Evolutionary conservation across 2,329 filamentous ascomycete genomes (phyloP).

Genomic region (Arachnopeziza araneosa): DNA sequence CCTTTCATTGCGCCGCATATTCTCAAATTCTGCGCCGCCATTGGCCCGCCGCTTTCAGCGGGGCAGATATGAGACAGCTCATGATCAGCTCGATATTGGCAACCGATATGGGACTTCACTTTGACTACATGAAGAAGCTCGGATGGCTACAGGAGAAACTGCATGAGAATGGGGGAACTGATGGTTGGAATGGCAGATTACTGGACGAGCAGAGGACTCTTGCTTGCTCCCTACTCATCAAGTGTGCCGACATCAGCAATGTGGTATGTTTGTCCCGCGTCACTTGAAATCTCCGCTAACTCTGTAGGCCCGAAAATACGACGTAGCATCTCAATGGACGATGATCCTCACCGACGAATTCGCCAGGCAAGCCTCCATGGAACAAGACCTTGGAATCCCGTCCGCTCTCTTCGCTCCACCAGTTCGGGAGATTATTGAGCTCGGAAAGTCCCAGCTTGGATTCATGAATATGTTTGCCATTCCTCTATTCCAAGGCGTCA

Average conservation of each 20-base stretch:
- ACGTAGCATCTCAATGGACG: slow-evolving; percentile 83
- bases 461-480: slow-evolving; percentile 97
- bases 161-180: slow-evolving; percentile 57
- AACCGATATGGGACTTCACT: slow-evolving; percentile 96
- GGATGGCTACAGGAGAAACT: slow-evolving; percentile 76
- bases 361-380: slow-evolving; percentile 86
- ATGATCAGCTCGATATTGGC: slow-evolving; percentile 98
- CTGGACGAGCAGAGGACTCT: slow-evolving; percentile 72
- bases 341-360: slow-evolving; percentile 94
- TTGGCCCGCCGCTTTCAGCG: slow-evolving; percentile 79
- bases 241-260: slow-evolving; percentile 98
- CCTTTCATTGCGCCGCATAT: slow-evolving; percentile 95
- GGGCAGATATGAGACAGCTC: slow-evolving; percentile 73
- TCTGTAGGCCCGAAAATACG: slow-evolving; percentile 71
- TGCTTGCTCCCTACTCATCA: slow-evolving; percentile 88
- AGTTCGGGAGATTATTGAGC: slow-evolving; percentile 73
- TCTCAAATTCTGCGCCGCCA: slow-evolving; percentile 90
- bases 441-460: slow-evolving; percentile 82
- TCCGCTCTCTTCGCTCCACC: slow-evolving; percentile 83
- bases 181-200: slow-evolving; percentile 72
- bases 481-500: slow-evolving; percentile 83
- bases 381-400: slow-evolving; percentile 77
- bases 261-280: slow-evolving; percentile 58
- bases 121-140: slow-evolving; percentile 90
- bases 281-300: slow-evolving; percentile 11